Conservation (phyloP, 768 basidiomycete species). For the Scleroderma citrinum region DNA sequence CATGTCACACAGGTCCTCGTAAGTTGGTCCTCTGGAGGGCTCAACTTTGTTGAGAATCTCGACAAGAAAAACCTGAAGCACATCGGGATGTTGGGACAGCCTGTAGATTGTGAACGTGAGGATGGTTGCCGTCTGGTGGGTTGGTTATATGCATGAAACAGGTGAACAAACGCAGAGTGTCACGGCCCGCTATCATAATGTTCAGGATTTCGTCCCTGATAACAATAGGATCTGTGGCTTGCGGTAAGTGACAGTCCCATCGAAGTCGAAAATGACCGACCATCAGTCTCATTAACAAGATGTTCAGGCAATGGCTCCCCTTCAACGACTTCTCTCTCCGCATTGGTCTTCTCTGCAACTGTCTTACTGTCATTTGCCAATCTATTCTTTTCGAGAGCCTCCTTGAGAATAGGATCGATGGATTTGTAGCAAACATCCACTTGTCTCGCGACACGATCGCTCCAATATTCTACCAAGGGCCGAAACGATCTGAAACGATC, state of each 20-base stretch:
- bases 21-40: slow-evolving; percentile 21
- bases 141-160: background rate
- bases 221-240: slow-evolving; percentile 21
- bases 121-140: slow-evolving; percentile 23
- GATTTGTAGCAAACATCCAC: slow-evolving; percentile 46
- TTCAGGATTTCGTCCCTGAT: slow-evolving; percentile 33
- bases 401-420: slow-evolving; percentile 46
- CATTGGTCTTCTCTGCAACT: slow-evolving; percentile 3
- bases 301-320: slow-evolving; percentile 27
- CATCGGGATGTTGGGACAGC: slow-evolving; percentile 23
- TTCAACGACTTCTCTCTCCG: slow-evolving; percentile 12
- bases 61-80: slow-evolving; percentile 22
- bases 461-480: slow-evolving; percentile 49
- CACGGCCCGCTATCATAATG: slow-evolving; percentile 33
- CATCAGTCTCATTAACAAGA: slow-evolving; percentile 26
- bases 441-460: slow-evolving; percentile 39
- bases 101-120: slow-evolving; percentile 26
- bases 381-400: slow-evolving; percentile 39
- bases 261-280: slow-evolving; percentile 1
- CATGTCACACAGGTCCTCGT: slow-evolving; percentile 30
- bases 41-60: slow-evolving; percentile 27
- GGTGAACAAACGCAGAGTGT: slow-evolving; percentile 20
- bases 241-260: background rate
- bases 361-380: slow-evolving; percentile 17
- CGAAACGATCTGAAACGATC: slow-evolving; percentile 38